phyloP scores from a whole-genome alignment of 495 filamentous ascomycete genomes.

The Darksidea phi region DNA sequence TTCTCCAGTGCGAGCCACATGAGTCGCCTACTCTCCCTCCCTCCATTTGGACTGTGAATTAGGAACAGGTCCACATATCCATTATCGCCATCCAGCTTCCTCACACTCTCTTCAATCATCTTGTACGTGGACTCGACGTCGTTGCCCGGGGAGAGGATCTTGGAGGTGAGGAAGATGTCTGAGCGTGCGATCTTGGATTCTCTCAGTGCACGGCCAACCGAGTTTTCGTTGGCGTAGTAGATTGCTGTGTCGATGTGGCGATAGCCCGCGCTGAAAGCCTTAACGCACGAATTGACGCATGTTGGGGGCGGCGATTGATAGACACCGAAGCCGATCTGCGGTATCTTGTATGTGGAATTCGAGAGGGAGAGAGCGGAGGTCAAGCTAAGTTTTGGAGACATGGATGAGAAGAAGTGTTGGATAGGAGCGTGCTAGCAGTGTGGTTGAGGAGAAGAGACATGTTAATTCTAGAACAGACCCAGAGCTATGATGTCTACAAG shows the following conservation, averaged over 20 bases:
- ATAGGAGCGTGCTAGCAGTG: not conserved
- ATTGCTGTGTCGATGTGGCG: slow-evolving; percentile 74
- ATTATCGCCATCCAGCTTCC: slow-evolving; percentile 57
- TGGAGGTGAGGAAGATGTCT: slow-evolving; percentile 66
- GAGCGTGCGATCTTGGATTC: slow-evolving; percentile 54
- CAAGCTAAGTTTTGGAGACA: slow-evolving; percentile 39
- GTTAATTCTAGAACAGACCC: not conserved
- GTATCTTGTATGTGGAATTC: slow-evolving; percentile 56
- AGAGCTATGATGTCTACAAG: not conserved
- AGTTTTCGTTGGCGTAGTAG: slow-evolving; percentile 65
- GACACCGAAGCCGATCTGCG: slow-evolving; percentile 72
- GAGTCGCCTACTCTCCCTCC: slow-evolving; percentile 53
- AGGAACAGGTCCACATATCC: slow-evolving; percentile 71
- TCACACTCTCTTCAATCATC: slow-evolving; percentile 59
- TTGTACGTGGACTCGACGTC: slow-evolving; percentile 59
- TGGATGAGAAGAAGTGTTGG: not conserved
- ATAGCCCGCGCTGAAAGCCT: slow-evolving; percentile 64
- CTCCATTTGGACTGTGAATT: slow-evolving; percentile 62
- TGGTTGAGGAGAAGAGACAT: not conserved
- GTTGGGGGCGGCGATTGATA: slow-evolving; percentile 56
- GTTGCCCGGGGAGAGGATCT: slow-evolving; percentile 59
- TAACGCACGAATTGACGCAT: slow-evolving; percentile 57
- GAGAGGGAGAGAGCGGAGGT: slow-evolving; percentile 56
- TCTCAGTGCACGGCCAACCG: slow-evolving; percentile 64
- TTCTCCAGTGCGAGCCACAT: slow-evolving; percentile 68